Conservation (phyloP, 2,329 filamentous ascomycete genomes). For the Sporothrix inflata region DNA sequence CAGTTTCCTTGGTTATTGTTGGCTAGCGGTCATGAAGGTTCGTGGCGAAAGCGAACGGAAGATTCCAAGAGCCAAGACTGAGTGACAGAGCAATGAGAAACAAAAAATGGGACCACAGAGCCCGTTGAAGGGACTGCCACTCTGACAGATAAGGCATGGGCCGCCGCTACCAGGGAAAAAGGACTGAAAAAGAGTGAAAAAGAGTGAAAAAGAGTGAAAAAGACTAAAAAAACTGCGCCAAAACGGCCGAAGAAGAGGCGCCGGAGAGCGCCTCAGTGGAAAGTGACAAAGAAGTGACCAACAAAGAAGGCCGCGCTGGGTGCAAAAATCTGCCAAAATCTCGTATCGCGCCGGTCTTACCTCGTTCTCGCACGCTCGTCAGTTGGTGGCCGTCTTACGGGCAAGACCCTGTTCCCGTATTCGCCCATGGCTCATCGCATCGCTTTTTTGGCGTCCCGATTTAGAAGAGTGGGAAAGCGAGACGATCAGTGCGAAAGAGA, state of each 20-base stretch:
- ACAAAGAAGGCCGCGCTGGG: background rate
- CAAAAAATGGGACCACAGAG: too few relatives aligned
- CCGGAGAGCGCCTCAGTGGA: background rate
- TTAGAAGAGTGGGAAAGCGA: background rate
- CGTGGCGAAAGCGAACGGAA: background rate
- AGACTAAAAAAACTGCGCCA: background rate
- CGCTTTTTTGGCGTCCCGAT: background rate
- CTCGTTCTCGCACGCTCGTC: too few relatives aligned
- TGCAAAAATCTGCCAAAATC: background rate
- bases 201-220: too few relatives aligned
- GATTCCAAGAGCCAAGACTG: conserved; percentile 11
- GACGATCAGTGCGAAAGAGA: background rate
- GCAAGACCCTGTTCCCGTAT: background rate
- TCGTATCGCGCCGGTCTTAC: background rate
- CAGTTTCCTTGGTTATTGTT: background rate
- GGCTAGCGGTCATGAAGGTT: background rate
- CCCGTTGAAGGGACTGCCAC: background rate
- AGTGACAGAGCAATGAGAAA: too few relatives aligned
- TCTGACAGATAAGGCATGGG: conserved; percentile 10
- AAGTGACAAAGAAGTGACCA: conserved; percentile 11
- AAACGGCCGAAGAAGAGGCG: background rate
- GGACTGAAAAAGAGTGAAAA: too few relatives aligned
- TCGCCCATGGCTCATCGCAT: too few relatives aligned
- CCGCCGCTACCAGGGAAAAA: conserved; percentile 17
- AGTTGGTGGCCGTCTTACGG: too few relatives aligned